These are phyloP conservation scores for Fusarium sp. DNA, from an alignment of 2,329 filamentous ascomycete species.

Conservation along the genomic window DNA sequence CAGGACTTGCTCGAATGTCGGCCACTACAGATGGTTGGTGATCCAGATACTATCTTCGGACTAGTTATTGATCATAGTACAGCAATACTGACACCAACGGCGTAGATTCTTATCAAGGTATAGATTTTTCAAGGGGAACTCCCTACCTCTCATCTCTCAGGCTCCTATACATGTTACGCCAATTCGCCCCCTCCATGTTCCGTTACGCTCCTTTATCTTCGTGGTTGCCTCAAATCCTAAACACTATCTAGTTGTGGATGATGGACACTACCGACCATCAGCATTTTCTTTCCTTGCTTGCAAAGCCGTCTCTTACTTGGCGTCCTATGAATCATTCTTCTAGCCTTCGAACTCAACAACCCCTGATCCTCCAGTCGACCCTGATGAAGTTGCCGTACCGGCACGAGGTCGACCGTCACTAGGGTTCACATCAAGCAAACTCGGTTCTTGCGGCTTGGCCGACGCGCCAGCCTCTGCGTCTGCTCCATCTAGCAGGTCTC, in stretches of 20 bases:
- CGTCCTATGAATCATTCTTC: not conserved
- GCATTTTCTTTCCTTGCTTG: slow-evolving; percentile 32
- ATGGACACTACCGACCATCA: slow-evolving; percentile 18
- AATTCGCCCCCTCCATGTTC: slow-evolving; percentile 18
- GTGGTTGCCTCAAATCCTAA: slow-evolving; percentile 13
- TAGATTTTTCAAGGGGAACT: slow-evolving; percentile 6
- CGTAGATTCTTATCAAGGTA: slow-evolving; percentile 8
- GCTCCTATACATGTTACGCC: slow-evolving; percentile 21
- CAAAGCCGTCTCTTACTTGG: slow-evolving; percentile 17
- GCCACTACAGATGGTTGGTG: not conserved
- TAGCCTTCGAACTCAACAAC: slow-evolving; percentile 59
- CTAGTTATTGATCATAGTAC: not conserved
- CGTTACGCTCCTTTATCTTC: slow-evolving; percentile 14
- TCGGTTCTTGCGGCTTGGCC: slow-evolving; percentile 49
- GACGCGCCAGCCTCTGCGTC: slow-evolving; percentile 74
- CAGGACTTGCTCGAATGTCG: not conserved
- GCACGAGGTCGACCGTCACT: slow-evolving; percentile 44
- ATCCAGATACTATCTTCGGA: not conserved
- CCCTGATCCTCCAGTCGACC: slow-evolving; percentile 49
- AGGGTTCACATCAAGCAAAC: slow-evolving; percentile 51
- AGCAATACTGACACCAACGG: not conserved
- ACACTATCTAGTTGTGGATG: slow-evolving; percentile 18
- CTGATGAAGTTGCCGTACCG: slow-evolving; percentile 46
- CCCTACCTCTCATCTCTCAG: not conserved
- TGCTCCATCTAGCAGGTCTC: slow-evolving; percentile 78